Evolutionary conservation across 257 asterid species (phyloP).

Genomic region (Solanum infundibuliforme): DNA sequence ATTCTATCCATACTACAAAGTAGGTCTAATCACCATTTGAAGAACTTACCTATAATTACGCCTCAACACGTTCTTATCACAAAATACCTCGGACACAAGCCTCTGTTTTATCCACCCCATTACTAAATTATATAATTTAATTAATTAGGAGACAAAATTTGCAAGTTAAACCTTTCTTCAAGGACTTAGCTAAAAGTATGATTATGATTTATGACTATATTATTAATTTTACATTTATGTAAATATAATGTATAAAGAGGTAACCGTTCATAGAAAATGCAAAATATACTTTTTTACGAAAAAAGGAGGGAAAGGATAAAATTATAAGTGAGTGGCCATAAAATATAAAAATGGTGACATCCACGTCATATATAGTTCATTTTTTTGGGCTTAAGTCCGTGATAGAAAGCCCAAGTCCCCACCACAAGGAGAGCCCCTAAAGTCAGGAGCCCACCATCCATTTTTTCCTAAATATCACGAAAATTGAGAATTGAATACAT

Average conservation of each 20-base stretch:
- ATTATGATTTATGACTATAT: neutral
- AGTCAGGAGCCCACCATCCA: neutral
- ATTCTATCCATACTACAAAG: neutral
- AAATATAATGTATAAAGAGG: neutral
- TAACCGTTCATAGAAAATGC: neutral
- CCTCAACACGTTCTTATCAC: neutral
- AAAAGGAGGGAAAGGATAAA: neutral
- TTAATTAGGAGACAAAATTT: neutral
- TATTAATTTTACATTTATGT: neutral
- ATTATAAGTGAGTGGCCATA: neutral
- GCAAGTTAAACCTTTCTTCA: neutral
- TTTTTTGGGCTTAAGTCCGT: neutral
- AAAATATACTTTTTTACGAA: neutral
- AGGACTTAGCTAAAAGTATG: neutral
- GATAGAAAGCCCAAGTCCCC: neutral
- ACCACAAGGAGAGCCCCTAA: neutral
- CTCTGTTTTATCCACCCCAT: neutral
- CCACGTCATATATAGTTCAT: conserved; percentile 12
- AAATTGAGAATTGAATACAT: neutral
- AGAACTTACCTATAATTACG: neutral
- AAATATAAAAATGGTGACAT: conserved; percentile 4
- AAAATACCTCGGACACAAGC: neutral
- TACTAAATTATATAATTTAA: neutral
- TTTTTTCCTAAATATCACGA: neutral
- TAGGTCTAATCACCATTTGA: neutral